Evolutionary conservation across 257 asterid species (phyloP).

Genomic region (Salvia rosmarinus): DNA sequence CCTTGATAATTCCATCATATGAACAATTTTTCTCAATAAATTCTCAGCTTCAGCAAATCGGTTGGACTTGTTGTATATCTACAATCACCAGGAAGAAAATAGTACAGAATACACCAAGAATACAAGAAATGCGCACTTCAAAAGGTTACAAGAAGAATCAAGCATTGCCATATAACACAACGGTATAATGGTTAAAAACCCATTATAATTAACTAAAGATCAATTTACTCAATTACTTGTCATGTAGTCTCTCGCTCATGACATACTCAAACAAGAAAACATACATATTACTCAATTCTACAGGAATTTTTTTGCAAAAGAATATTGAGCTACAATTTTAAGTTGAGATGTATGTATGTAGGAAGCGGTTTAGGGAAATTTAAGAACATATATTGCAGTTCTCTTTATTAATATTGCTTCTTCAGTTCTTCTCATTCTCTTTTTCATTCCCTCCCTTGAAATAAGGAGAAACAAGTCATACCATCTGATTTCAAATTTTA

Average conservation of each 20-base stretch:
- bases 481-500: constrained; percentile 22
- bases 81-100: constrained; percentile 33
- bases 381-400: neutral
- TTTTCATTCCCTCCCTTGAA: constrained; percentile 3
- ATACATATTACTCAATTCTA: constrained; percentile 21
- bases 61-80: constrained; percentile 71
- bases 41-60: constrained; percentile 72
- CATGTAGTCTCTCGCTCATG: constrained; percentile 28
- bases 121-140: neutral
- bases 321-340: neutral
- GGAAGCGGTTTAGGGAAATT: constrained; percentile 3
- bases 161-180: constrained; percentile 17
- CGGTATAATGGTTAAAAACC: neutral
- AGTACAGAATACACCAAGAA: constrained; percentile 22
- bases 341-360: constrained; percentile 5
- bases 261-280: constrained; percentile 19
- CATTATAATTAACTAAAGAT: neutral
- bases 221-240: constrained; percentile 1
- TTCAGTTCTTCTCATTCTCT: neutral
- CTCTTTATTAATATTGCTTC: neutral
- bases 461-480: constrained; percentile 6
- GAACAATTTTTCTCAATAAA: constrained; percentile 70
- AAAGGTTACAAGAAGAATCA: constrained; percentile 13
- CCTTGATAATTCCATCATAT: constrained; percentile 77
- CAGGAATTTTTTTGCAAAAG: neutral